A percentile compares a stretch with the other conserved stretches of the same genome.
Evolutionary conservation across 768 basidiomycete species (phyloP).

Genomic region (Lyophyllum semitale): DNA sequence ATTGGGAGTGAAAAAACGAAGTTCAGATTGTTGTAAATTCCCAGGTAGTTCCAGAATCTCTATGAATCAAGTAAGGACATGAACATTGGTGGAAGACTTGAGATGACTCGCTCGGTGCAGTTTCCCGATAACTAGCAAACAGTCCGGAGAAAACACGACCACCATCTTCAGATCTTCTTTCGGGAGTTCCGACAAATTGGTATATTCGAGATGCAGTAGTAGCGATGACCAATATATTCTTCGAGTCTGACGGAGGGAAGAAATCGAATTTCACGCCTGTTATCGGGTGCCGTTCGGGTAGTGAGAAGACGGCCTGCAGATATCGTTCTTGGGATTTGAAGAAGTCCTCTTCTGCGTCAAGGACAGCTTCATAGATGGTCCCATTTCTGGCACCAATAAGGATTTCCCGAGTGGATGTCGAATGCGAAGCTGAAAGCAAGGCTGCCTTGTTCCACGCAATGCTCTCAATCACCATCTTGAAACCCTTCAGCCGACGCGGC

Average conservation of each 20-base stretch:
- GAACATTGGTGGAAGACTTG: neutral
- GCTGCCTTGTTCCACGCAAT: conserved; percentile 87
- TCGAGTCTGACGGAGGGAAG: conserved; percentile 64
- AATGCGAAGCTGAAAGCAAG: conserved; percentile 61
- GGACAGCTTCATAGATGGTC: conserved; percentile 81
- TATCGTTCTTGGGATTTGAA: conserved; percentile 89
- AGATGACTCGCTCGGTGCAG: conserved; percentile 66
- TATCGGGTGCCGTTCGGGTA: conserved; percentile 81
- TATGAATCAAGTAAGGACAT: conserved; percentile 27
- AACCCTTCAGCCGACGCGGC: conserved; percentile 72
- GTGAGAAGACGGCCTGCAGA: conserved; percentile 68
- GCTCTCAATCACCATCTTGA: conserved; percentile 88
- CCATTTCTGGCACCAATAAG: conserved; percentile 87
- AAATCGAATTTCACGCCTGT: conserved; percentile 85
- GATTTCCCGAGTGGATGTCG: conserved; percentile 80
- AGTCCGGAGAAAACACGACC: conserved; percentile 73
- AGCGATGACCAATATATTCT: conserved; percentile 69
- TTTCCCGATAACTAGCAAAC: conserved; percentile 74
- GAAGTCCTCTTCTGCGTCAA: conserved; percentile 90
- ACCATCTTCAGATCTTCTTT: conserved; percentile 71
- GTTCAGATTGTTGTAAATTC: conserved; percentile 68
- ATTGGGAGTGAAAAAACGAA: conserved; percentile 78
- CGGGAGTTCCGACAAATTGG: conserved; percentile 77
- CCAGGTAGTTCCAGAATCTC: conserved; percentile 93
- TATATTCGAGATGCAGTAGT: conserved; percentile 90